Evolutionary conservation across 805 yeast genomes (phyloP), one percentile per base, ranked within the genome.

Genomic region (Osmozyma mogii): DNA sequence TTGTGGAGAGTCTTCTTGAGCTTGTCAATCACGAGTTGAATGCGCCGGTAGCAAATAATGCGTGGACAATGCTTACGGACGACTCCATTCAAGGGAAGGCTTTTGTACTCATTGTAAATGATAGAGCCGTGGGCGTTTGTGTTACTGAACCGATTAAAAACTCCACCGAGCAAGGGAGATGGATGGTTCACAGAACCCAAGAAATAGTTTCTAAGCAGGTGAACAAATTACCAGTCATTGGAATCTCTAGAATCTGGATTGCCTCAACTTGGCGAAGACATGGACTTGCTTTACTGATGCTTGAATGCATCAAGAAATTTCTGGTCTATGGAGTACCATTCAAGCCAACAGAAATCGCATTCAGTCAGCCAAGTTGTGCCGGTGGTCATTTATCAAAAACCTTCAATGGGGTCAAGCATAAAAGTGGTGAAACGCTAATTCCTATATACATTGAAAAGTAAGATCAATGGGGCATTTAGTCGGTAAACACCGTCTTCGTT

Each of bases 321-420:
- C 54, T 71, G 15, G 52, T 76, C 1, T 72, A 70, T 43, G 84
- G 84, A 0, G 44, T 68, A 32, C 28, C 15, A 0, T 40, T 78
- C 9, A 51, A 53, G 2, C 66, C 52, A 32, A 40, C 37, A 10
- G 65, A 72, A 35, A 48, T 80, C 12, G 82, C 76, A 1, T 80
- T 84, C 72, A 75, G 84, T 25, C 89, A 80, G 47, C 87, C 88
- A 0, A 74, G 82, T 34, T 70, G 63, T 28, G 63, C 68, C 34
- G 89, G 89, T 0, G 74, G 75, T 2, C 61, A 65, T 33, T 57
- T 79, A 18, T 84, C 87, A 0, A 50, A 49, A 19, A 53, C 46
- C 17, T 78, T 72, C 44, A 76, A 74, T 44, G 75, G 79, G 0
- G 70, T 68, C 1, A 49, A 34, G 16, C 84, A 78, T 45, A 68